phyloP scores from a whole-genome alignment of 1,284 basidiomycete species.

The Afroboletus lepidellus region DNA sequence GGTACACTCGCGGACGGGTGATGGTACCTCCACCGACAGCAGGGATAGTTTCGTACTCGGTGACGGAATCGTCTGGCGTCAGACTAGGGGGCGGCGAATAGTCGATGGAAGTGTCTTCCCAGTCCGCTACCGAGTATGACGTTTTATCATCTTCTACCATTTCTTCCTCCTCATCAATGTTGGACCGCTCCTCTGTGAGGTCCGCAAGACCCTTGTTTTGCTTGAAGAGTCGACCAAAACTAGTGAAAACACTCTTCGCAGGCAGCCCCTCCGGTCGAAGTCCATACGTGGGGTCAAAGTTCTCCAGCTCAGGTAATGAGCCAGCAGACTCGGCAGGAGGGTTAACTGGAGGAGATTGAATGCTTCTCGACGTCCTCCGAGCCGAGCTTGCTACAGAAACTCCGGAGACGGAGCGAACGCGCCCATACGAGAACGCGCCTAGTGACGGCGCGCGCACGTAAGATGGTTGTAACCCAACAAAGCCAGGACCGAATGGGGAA shows the following conservation, averaged over 20 bases:
- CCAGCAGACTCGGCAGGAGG: conserved; percentile 41
- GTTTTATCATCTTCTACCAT: conserved; percentile 42
- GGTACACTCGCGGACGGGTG: conserved; percentile 71
- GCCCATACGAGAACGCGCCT: conserved; percentile 20
- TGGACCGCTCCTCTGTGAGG: conserved; percentile 66
- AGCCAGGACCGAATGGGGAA: conserved; percentile 9
- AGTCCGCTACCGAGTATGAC: conserved; percentile 64
- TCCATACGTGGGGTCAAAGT: conserved; percentile 97
- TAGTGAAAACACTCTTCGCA: conserved; percentile 65
- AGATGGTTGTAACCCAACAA: conserved; percentile 12
- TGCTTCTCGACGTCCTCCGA: conserved; percentile 23
- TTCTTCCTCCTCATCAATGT: conserved; percentile 46
- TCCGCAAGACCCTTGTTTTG: conserved; percentile 73
- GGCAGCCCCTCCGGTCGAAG: conserved; percentile 89
- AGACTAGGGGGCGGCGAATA: conserved; percentile 35
- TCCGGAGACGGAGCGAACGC: conserved; percentile 31
- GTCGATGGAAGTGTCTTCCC: conserved; percentile 55
- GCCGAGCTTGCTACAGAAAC: conserved; percentile 37
- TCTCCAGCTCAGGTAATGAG: conserved; percentile 75
- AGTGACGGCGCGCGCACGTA: conserved; percentile 21
- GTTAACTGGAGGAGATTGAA: conserved; percentile 22
- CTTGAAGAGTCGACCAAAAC: conserved; percentile 70
- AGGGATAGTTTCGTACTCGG: conserved; percentile 70
- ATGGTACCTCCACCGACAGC: conserved; percentile 78
- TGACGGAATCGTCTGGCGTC: conserved; percentile 30